These are phyloP conservation scores for Tylopilus vinaceipallidus DNA, from an alignment of 768 basidiomycete genomes.

Conservation along the genomic window DNA sequence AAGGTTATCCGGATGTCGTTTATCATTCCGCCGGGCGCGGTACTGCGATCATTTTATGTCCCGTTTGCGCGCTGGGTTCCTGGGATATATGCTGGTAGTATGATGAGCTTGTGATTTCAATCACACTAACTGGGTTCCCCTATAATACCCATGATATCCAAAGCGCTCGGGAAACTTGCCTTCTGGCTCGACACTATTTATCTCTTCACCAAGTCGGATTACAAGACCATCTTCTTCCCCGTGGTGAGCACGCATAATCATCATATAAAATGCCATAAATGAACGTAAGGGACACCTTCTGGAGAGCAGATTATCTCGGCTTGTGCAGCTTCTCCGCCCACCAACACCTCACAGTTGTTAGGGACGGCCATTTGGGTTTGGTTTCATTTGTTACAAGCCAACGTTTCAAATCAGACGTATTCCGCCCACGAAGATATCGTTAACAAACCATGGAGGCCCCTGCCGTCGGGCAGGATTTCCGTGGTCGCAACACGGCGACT, in stretches of 20 bases:
- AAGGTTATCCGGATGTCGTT: not conserved
- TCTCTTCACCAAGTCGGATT: slow-evolving; percentile 37
- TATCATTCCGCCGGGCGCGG: not conserved
- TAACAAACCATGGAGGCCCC: slow-evolving; percentile 38
- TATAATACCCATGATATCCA: not conserved
- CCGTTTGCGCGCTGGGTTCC: not conserved
- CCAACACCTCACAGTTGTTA: not conserved
- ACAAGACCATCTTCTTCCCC: slow-evolving; percentile 35
- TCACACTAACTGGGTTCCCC: not conserved
- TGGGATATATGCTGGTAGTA: not conserved
- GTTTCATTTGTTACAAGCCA: slow-evolving; percentile 34
- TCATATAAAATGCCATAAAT: not conserved
- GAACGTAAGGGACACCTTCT: not conserved
- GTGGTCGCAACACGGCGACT: slow-evolving; percentile 18
- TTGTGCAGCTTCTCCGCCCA: slow-evolving; percentile 1
- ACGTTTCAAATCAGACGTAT: slow-evolving; percentile 33
- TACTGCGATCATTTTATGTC: not conserved
- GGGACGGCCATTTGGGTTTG: slow-evolving; percentile 26
- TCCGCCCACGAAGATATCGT: slow-evolving; percentile 29
- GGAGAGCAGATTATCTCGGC: slow-evolving; percentile 10
- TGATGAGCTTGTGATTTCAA: not conserved
- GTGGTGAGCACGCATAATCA: slow-evolving; percentile 22
- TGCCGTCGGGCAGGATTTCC: slow-evolving; percentile 36
- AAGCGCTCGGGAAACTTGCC: not conserved
- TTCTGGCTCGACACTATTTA: slow-evolving; percentile 28